Evolutionary conservation across 257 asterid genomes (phyloP), one percentile per base, ranked within the genome.

Genomic region (Voacanga thouarsii): DNA sequence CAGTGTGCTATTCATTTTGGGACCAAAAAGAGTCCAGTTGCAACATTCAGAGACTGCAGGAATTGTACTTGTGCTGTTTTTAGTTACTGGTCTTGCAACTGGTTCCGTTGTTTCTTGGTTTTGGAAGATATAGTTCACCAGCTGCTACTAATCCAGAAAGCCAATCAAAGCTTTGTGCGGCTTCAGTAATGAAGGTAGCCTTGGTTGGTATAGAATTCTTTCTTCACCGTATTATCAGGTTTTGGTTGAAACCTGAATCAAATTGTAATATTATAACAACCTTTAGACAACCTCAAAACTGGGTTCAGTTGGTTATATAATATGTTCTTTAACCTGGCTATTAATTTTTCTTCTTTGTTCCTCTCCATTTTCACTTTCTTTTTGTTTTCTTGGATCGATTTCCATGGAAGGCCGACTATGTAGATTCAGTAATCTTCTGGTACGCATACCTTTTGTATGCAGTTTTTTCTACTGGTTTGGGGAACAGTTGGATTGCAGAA

Each of bases 31-130:
- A 15, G 97, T 95, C 39, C 87, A 49, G 71, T 81, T 95, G 82
- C 96, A 89, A 56, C 93, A 89, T 64, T 90, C 97, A 0, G 98
- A 95, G 86, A 86, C 90, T 67, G 97, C 97, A 26, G 99, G 99
- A 83, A 89, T 86, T 18, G 90, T 89, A 80, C 82, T 93, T 10
- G 97, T 87, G 43, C 69, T 95, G 85, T 93, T 89, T 86, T 83
- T 89, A 65, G 85, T 92, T 41, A 55, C 83, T 44, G 97, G 98
- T 78, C 82, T 89, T 83, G 93, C 82, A 19, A 75, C 82, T 67
- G 98, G 99, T 65, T 95, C 97, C 24, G 73, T 93, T 60, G 87
- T 90, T 6, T 93, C 99, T 16, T 95, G 97, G 99, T 86, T 95
- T 76, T 95, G 99, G 99, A 90, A 93, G 78, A 85, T 94, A 24